Evolutionary conservation across 2,329 filamentous ascomycete genomes (phyloP).

Genomic region (Lasiodiplodia sp.): DNA sequence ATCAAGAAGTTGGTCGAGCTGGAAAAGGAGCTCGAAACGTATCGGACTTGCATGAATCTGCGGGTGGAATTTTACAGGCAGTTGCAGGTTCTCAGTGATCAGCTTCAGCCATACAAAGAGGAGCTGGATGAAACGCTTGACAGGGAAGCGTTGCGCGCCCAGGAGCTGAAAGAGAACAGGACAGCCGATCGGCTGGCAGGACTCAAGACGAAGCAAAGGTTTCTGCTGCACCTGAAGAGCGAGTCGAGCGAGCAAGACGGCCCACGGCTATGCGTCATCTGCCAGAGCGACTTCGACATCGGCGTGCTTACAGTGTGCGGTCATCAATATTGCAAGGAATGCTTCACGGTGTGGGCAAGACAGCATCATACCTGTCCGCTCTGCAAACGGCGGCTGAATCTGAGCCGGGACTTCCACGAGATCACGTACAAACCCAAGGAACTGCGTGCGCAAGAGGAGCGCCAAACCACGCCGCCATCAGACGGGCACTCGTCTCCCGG

Average conservation of each 20-base stretch:
- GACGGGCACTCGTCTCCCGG: slow-evolving; percentile 9
- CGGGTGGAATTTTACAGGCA: slow-evolving; percentile 91
- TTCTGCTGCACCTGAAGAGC: slow-evolving; percentile 68
- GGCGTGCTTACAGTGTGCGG: slow-evolving; percentile 88
- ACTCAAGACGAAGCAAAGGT: slow-evolving; percentile 76
- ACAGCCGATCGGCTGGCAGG: slow-evolving; percentile 66
- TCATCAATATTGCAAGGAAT: slow-evolving; percentile 90
- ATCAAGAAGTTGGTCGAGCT: slow-evolving; percentile 59
- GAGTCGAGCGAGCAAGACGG: slow-evolving; percentile 66
- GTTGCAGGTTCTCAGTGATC: slow-evolving; percentile 89
- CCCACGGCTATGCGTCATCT: slow-evolving; percentile 81
- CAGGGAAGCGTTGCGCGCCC: slow-evolving; percentile 51
- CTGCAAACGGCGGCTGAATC: slow-evolving; percentile 75
- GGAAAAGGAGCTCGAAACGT: slow-evolving; percentile 77
- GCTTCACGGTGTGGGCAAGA: slow-evolving; percentile 80
- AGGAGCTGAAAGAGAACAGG: slow-evolving; percentile 57
- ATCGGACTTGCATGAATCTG: slow-evolving; percentile 80
- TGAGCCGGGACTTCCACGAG: slow-evolving; percentile 74
- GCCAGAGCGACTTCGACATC: slow-evolving; percentile 75
- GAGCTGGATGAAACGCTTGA: slow-evolving; percentile 65
- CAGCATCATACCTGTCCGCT: slow-evolving; percentile 79
- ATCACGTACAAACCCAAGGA: slow-evolving; percentile 83
- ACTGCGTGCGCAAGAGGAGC: slow-evolving; percentile 70
- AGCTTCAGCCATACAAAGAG: slow-evolving; percentile 77
- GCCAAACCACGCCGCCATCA: slow-evolving; percentile 36